These are phyloP conservation scores for Fusarium pilosicola DNA, from an alignment of 2,329 filamentous ascomycete genomes.

Conservation along the genomic window DNA sequence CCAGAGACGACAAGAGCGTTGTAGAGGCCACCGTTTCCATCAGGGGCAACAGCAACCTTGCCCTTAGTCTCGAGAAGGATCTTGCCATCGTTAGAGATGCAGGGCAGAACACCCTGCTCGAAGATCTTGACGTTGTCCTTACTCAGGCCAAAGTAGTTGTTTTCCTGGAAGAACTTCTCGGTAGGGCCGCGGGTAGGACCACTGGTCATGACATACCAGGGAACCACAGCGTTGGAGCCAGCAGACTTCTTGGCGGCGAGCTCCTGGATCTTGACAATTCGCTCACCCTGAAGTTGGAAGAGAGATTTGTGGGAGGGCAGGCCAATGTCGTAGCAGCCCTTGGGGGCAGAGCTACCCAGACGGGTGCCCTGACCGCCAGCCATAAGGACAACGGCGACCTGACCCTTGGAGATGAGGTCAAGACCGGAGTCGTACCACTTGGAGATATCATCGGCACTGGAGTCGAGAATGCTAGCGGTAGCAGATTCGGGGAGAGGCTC, in stretches of 20 bases:
- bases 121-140: conserved; percentile 91
- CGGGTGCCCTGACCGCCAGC: conserved; percentile 96
- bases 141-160: conserved; percentile 90
- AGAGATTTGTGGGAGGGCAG: conserved; percentile 92
- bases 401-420: conserved; percentile 80
- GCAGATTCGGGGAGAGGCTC: conserved; percentile 90
- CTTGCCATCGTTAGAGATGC: conserved; percentile 97
- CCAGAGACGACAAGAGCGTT: conserved; percentile 84
- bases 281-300: conserved; percentile 97
- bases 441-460: conserved; percentile 78
- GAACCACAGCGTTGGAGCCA: conserved; percentile 70
- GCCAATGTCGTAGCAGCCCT: conserved; percentile 97
- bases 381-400: conserved; percentile 91
- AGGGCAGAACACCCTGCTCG: conserved; percentile 95
- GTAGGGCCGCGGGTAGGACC: conserved; percentile 92
- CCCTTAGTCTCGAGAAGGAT: conserved; percentile 92
- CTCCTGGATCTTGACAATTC: conserved; percentile 86
- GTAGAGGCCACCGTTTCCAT: conserved; percentile 98
- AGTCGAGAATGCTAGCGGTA: conserved; percentile 91
- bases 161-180: conserved; percentile 90
- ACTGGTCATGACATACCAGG: conserved; percentile 99
- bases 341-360: conserved; percentile 92
- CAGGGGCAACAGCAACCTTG: conserved; percentile 92
- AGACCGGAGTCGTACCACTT: conserved; percentile 87
- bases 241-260: conserved; percentile 78